These are phyloP conservation scores for Xerocomellus chrysenteron DNA, from an alignment of 768 basidiomycete species.

Conservation along the genomic window DNA sequence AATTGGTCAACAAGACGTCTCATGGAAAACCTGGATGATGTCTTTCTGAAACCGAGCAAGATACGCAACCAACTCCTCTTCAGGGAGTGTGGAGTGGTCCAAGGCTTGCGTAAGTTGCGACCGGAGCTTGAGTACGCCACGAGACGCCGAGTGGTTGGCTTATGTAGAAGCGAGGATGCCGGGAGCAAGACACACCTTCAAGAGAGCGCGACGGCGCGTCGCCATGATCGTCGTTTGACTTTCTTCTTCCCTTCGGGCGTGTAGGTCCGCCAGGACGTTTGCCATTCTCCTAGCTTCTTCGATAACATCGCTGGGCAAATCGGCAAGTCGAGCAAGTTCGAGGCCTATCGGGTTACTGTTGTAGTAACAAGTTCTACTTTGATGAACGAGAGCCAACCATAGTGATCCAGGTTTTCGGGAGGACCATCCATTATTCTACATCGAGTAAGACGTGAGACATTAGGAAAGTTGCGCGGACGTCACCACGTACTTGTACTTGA, in stretches of 20 bases:
- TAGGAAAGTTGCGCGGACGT: not conserved
- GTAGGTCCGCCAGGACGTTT: conserved; percentile 53
- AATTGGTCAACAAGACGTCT: conserved; percentile 18
- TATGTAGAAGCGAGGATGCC: not conserved
- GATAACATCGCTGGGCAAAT: conserved; percentile 74
- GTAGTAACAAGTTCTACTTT: not conserved
- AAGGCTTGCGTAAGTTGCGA: conserved; percentile 74
- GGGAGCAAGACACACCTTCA: conserved; percentile 53
- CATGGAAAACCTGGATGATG: conserved; percentile 50
- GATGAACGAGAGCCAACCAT: conserved; percentile 47
- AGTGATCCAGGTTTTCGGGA: conserved; percentile 62
- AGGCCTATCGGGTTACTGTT: conserved; percentile 54
- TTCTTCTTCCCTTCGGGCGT: conserved; percentile 55
- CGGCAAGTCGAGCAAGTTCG: conserved; percentile 84
- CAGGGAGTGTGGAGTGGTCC: conserved; percentile 71
- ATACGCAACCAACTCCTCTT: conserved; percentile 64
- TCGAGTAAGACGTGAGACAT: not conserved
- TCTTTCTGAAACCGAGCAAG: conserved; percentile 70
- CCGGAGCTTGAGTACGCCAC: conserved; percentile 50
- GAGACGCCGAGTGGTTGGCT: not conserved
- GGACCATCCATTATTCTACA: conserved; percentile 72
- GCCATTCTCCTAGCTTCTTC: conserved; percentile 62
- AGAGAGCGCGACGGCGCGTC: conserved; percentile 61
- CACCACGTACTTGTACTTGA: conserved; percentile 68
- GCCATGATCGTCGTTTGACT: conserved; percentile 62